phyloP scores from a whole-genome alignment of 129 eudicot species.

The Flaveria sonorensis region DNA sequence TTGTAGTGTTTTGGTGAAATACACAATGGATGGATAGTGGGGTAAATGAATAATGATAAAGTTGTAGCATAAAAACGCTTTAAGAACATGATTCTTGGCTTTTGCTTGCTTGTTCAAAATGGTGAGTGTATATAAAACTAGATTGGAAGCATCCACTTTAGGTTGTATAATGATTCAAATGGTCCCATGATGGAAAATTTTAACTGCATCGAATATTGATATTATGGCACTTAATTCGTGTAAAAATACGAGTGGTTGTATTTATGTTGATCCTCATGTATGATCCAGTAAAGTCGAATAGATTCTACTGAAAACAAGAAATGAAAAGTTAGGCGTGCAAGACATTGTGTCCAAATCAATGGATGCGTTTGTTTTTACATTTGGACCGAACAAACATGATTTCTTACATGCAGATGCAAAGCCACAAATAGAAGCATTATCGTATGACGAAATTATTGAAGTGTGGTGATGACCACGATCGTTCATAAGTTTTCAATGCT shows the following conservation, averaged over 20 bases:
- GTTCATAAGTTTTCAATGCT: no score
- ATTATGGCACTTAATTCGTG: neutral
- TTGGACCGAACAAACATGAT: conserved; percentile 11
- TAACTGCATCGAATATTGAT: neutral
- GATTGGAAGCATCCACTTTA: conserved; percentile 24
- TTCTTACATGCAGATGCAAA: neutral
- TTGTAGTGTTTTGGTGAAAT: conserved; percentile 26
- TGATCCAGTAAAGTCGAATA: conserved; percentile 12
- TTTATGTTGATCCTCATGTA: conserved; percentile 16
- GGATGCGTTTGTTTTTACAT: neutral
- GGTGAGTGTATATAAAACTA: conserved; percentile 11
- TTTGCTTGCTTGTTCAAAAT: conserved; percentile 35
- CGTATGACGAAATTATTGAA: neutral
- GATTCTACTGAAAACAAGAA: neutral
- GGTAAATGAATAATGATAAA: conserved; percentile 24
- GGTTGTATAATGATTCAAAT: conserved; percentile 9
- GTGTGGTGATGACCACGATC: neutral
- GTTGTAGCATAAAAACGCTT: conserved; percentile 16
- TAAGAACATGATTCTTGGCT: conserved; percentile 33
- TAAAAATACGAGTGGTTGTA: neutral
- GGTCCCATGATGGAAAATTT: neutral
- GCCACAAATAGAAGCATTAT: neutral
- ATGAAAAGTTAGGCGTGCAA: conserved; percentile 10
- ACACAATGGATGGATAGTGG: conserved; percentile 12
- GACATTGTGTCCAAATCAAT: neutral